Conservation (phyloP, 2,329 filamentous ascomycete species). For the Nakataea oryzae region DNA sequence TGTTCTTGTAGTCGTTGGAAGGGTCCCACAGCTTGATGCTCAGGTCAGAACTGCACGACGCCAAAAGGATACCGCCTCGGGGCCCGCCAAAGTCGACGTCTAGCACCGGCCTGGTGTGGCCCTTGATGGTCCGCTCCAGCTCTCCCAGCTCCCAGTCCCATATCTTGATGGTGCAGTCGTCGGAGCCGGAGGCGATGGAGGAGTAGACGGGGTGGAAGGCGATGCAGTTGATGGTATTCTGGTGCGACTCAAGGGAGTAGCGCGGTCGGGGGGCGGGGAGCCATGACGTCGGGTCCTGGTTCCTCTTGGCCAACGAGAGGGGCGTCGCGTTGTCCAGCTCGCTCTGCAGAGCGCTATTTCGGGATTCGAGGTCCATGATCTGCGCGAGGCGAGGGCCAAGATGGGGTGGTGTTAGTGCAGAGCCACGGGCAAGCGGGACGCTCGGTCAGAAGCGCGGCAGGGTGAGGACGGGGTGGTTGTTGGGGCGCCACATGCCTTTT, state of each 20-base stretch:
- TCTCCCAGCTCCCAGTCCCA: conserved; percentile 97
- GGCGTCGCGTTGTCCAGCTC: conserved; percentile 80
- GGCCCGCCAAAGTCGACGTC: conserved; percentile 89
- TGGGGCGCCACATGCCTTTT: conserved; percentile 59
- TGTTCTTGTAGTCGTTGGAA: conserved; percentile 87
- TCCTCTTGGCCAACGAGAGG: conserved; percentile 62
- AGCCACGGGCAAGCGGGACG: too few relatives aligned
- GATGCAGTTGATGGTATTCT: conserved; percentile 71
- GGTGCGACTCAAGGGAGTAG: conserved; percentile 75
- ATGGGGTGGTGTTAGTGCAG: conserved; percentile 4
- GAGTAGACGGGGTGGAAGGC: conserved; percentile 91
- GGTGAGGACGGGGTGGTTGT: not conserved
- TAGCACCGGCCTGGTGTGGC: conserved; percentile 78
- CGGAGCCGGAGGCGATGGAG: conserved; percentile 79
- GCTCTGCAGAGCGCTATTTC: conserved; percentile 60
- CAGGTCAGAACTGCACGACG: conserved; percentile 75
- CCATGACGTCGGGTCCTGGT: conserved; percentile 79
- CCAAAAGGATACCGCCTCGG: conserved; percentile 66
- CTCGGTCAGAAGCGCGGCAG: not conserved
- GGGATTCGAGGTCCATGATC: conserved; percentile 89
- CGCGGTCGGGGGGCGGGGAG: conserved; percentile 55
- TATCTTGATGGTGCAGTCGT: conserved; percentile 90
- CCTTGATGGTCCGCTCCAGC: conserved; percentile 81
- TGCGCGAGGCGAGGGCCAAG: conserved; percentile 22
- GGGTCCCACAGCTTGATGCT: conserved; percentile 96